Conservation (phyloP, 164 flowering plant species). For the Stephania yunnanensis region DNA sequence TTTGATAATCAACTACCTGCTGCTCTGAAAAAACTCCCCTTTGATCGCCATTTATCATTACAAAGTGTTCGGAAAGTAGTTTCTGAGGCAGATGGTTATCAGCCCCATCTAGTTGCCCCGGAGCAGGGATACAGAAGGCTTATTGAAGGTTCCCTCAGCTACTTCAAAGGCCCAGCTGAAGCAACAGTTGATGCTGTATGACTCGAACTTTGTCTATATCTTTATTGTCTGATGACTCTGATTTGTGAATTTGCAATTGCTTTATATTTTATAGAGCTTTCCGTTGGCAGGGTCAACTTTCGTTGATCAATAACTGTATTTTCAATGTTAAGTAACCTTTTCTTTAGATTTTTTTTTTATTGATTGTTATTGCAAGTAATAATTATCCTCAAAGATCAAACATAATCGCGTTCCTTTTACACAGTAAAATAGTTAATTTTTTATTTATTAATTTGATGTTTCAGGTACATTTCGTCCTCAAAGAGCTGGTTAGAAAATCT, state of each 20-base stretch:
- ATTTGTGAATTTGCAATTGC: neutral
- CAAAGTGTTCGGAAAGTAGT: slow-evolving; percentile 74
- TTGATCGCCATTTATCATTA: slow-evolving; percentile 80
- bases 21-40: slow-evolving; percentile 82
- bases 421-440: neutral
- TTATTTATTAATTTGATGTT: neutral
- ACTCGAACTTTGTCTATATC: slow-evolving; percentile 11
- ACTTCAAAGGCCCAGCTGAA: slow-evolving; percentile 98
- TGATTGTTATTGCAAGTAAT: neutral
- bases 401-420: neutral
- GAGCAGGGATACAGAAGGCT: slow-evolving; percentile 98
- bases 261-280: neutral
- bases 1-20: slow-evolving; percentile 90
- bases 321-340: neutral
- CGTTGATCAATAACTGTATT: too few relatives aligned
- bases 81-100: slow-evolving; percentile 96
- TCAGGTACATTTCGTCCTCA: slow-evolving; percentile 87
- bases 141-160: slow-evolving; percentile 88
- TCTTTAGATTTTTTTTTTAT: neutral
- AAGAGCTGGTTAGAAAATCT: slow-evolving; percentile 94
- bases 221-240: neutral
- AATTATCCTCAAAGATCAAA: neutral
- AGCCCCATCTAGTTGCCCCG: slow-evolving; percentile 95
- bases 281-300: neutral
- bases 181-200: slow-evolving; percentile 98